Conservation (phyloP, 1,284 basidiomycete genomes). For the Exobasidium rhododendri region DNA sequence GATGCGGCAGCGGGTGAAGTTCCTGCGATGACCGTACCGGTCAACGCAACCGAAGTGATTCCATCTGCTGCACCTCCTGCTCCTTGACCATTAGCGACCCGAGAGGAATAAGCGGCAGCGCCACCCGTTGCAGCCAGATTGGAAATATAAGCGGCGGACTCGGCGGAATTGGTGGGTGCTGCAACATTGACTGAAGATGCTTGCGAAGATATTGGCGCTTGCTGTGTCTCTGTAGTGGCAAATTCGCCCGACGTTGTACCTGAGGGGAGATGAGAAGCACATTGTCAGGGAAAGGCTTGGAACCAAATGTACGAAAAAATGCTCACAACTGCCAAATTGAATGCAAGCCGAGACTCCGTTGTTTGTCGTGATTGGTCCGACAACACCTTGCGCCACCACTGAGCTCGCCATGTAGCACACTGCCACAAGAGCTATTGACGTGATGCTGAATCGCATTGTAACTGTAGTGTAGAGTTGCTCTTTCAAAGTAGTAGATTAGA, state of each 20-base stretch:
- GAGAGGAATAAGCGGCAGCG: slow-evolving; percentile 6
- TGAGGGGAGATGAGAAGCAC: background rate
- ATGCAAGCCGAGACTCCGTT: slow-evolving; percentile 10
- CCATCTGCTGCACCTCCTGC: slow-evolving; percentile 5
- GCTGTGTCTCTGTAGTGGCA: slow-evolving; percentile 4
- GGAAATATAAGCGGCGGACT: background rate
- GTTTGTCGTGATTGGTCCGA: slow-evolving; percentile 9
- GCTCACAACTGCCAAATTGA: slow-evolving; percentile 7
- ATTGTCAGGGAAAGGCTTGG: background rate
- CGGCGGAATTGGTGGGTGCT: slow-evolving; percentile 1
- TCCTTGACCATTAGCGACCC: slow-evolving; percentile 8
- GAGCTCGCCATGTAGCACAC: background rate
- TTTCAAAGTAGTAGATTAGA: too few relatives aligned
- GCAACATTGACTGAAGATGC: slow-evolving; percentile 1
- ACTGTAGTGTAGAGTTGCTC: too few relatives aligned
- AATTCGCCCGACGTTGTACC: background rate
- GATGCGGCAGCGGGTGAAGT: background rate
- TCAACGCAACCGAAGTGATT: background rate
- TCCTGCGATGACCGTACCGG: slow-evolving; percentile 3
- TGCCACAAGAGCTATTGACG: background rate
- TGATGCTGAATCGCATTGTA: background rate
- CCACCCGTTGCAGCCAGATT: slow-evolving; percentile 3
- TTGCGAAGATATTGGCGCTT: background rate
- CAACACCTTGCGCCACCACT: background rate
- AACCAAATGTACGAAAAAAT: background rate